Evolutionary conservation across 345 rosid species (phyloP), one percentile per base, ranked within the genome.

Genomic region (Syzygium jambos): DNA sequence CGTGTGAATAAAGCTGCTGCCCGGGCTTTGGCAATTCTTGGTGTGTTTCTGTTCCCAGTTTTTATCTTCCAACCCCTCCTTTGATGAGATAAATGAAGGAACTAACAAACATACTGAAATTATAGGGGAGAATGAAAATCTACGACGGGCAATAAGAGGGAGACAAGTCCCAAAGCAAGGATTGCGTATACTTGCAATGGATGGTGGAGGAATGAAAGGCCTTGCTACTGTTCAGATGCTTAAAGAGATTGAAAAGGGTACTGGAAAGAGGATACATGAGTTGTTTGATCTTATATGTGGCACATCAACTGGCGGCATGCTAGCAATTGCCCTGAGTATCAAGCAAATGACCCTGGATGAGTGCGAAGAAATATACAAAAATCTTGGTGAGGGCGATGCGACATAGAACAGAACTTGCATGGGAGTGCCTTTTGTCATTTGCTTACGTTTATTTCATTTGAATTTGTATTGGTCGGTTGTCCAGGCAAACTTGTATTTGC

Each of bases 201-300:
- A 98, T 92, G 99, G 99, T 56, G 99, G 99, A 91, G 99, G 99
- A 91, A 98, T 98, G 99, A 98, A 98, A 93, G 99, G 99, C 88
- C 93, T 98, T 88, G 99, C 97, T 46, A 98, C 99, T 68, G 99
- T 98, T 87, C 97, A 94, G 94, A 92, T 98, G 90, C 99, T 98
- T 92, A 96, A 96, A 91, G 98, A 95, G 92, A 96, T 96, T 91
- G 99, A 98, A 90, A 96, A 94, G 92, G 97, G 99, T 85, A 94
- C 99, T 87, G 99, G 99, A 88, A 98, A 96, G 91, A 94, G 91
- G 88, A 96, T 98, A 89, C 99, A 98, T 93, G 99, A 98, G 92
- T 91, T 98, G 87, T 98, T 98, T 63, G 99, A 98, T 90, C 98
- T 98, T 89, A 91, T 96, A 87, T 96, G 99, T 87, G 99, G 99